These are phyloP conservation scores for Solanum appendiculatum DNA, from an alignment of 257 asterid genomes.

Conservation along the genomic window DNA sequence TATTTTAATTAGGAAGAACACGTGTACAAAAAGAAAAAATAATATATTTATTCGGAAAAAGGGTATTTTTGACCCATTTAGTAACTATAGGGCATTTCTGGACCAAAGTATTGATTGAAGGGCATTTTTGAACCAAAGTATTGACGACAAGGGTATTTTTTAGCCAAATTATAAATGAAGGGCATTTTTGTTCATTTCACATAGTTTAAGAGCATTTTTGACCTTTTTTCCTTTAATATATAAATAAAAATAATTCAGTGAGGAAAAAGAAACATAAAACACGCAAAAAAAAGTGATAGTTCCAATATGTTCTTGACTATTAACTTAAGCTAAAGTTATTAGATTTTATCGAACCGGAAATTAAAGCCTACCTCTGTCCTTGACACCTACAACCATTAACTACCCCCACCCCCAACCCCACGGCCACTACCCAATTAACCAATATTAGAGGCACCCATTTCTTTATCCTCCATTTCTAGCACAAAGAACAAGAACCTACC, in stretches of 20 bases:
- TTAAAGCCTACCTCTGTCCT: not conserved
- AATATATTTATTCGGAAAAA: too few species aligned
- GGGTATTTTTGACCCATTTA: too few species aligned
- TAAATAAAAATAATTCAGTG: not conserved
- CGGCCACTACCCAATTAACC: not conserved
- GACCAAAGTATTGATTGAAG: too few species aligned
- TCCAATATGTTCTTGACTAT: rapidly evolving
- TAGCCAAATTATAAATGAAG: too few species aligned
- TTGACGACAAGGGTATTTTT: too few species aligned
- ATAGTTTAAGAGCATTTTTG: too few species aligned
- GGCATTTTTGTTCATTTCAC: too few species aligned
- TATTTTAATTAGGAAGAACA: too few species aligned
- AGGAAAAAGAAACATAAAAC: rapidly evolving
- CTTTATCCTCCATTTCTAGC: not conserved
- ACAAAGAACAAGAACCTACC: not conserved
- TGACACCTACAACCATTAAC: constrained; percentile 9
- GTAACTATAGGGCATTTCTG: too few species aligned
- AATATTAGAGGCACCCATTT: not conserved
- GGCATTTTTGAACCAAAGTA: too few species aligned
- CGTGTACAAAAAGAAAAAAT: too few species aligned
- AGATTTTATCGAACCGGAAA: not conserved
- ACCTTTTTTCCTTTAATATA: too few species aligned
- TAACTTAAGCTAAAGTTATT: rapidly evolving
- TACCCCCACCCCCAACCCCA: not conserved
- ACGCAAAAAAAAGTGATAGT: rapidly evolving